Evolutionary conservation across 2,329 filamentous ascomycete genomes (phyloP).

Genomic region (Colletotrichum sp.): DNA sequence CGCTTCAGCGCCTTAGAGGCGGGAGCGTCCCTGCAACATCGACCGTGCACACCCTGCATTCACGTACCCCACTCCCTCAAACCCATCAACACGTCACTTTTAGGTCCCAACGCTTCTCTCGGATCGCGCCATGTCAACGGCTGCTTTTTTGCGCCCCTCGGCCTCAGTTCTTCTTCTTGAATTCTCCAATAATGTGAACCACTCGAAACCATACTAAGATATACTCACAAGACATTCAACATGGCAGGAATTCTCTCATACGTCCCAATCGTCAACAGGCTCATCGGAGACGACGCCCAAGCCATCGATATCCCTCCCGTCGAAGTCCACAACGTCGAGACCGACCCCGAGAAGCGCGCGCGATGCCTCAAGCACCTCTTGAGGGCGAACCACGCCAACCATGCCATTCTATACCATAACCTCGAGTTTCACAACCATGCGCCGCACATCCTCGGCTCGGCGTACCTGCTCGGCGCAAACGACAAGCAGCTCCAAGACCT

Average conservation of each 20-base stretch:
- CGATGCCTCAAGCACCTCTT: constrained; percentile 89
- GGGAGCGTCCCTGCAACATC: neutral
- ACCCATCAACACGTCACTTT: constrained; percentile 15
- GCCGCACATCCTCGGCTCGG: constrained; percentile 81
- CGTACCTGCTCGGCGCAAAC: constrained; percentile 83
- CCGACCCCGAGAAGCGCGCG: constrained; percentile 76
- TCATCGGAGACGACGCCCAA: constrained; percentile 34
- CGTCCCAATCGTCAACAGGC: constrained; percentile 43
- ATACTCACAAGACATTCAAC: neutral
- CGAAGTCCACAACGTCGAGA: constrained; percentile 80
- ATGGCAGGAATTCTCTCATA: constrained; percentile 45
- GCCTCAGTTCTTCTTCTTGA: neutral
- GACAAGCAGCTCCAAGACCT: constrained; percentile 76
- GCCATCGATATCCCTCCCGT: constrained; percentile 69
- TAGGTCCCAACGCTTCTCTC: constrained; percentile 13
- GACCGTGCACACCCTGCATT: constrained; percentile 1
- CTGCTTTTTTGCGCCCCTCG: neutral
- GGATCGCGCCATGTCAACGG: constrained; percentile 11
- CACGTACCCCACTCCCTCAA: constrained; percentile 8
- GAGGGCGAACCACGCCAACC: constrained; percentile 89
- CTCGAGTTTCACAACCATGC: constrained; percentile 82
- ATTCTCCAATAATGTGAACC: neutral
- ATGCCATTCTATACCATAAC: constrained; percentile 81
- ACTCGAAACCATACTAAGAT: neutral
- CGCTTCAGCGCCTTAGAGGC: constrained; percentile 3